Percentiles rank a stretch among this genome's conserved stretches.
phyloP scores from a whole-genome alignment of 345 rosid genomes.

The Melastoma malabathricum region DNA sequence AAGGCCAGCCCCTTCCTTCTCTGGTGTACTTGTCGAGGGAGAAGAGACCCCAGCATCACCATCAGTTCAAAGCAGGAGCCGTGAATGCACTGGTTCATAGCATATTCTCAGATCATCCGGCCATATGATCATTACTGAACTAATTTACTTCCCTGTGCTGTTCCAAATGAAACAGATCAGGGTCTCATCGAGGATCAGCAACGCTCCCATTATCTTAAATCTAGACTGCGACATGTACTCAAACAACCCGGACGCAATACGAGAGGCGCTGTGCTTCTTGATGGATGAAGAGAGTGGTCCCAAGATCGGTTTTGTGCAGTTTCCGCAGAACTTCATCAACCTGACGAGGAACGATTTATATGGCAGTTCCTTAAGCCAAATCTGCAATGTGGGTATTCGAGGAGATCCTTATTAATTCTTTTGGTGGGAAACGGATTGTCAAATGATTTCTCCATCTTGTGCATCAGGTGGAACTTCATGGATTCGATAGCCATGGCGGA shows the following conservation, averaged over 20 bases:
- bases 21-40: slow-evolving; percentile 33
- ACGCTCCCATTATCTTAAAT: slow-evolving; percentile 21
- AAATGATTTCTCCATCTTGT: neutral
- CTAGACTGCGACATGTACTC: slow-evolving; percentile 48
- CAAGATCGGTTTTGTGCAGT: slow-evolving; percentile 26
- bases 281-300: slow-evolving; percentile 32
- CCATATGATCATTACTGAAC: neutral
- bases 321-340: slow-evolving; percentile 21
- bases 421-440: neutral
- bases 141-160: neutral
- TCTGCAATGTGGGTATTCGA: slow-evolving; percentile 9
- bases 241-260: slow-evolving; percentile 22
- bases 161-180: slow-evolving; percentile 21
- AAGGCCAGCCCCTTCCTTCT: slow-evolving; percentile 26
- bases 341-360: slow-evolving; percentile 25
- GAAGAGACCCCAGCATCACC: slow-evolving; percentile 27
- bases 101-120: neutral
- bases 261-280: slow-evolving; percentile 37
- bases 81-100: slow-evolving; percentile 29
- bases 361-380: slow-evolving; percentile 5
- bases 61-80: slow-evolving; percentile 48
- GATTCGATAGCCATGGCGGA: slow-evolving; percentile 20
- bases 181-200: slow-evolving; percentile 36
- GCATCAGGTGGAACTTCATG: slow-evolving; percentile 15
- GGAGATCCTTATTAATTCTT: neutral